Evolutionary conservation across 306 rosid genomes (phyloP).

Genomic region (Sindora glabra): DNA sequence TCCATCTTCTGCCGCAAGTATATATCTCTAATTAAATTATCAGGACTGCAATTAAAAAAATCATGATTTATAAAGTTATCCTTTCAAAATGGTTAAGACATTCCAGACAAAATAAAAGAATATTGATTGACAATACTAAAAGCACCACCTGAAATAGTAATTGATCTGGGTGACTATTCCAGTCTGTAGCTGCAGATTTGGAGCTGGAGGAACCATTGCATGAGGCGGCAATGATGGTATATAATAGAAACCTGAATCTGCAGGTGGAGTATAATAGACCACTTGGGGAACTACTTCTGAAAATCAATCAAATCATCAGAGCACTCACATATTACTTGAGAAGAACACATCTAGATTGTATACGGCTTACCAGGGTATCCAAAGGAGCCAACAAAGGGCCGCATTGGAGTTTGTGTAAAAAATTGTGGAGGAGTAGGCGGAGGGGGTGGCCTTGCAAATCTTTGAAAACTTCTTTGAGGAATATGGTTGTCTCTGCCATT

Average conservation of each 20-base stretch:
- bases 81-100: slow-evolving; percentile 3
- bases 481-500: slow-evolving; percentile 44
- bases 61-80: slow-evolving; percentile 12
- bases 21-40: slow-evolving; percentile 66
- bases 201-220: slow-evolving; percentile 27
- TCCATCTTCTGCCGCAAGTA: slow-evolving; percentile 84
- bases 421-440: slow-evolving; percentile 44
- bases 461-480: slow-evolving; percentile 43
- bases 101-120: background rate
- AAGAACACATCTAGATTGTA: background rate
- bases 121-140: background rate
- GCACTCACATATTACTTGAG: background rate
- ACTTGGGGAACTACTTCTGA: slow-evolving; percentile 44
- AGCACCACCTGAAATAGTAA: slow-evolving; percentile 79
- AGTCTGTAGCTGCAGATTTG: slow-evolving; percentile 52
- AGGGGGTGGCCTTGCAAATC: slow-evolving; percentile 46
- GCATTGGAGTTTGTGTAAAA: slow-evolving; percentile 35
- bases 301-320: slow-evolving; percentile 21
- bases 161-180: slow-evolving; percentile 71
- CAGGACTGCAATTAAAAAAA: slow-evolving; percentile 56
- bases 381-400: slow-evolving; percentile 50
- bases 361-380: slow-evolving; percentile 53
- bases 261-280: slow-evolving; percentile 39
- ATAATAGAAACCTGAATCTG: slow-evolving; percentile 44
- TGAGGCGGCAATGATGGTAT: slow-evolving; percentile 39